Evolutionary conservation across 2,329 filamentous ascomycete genomes (phyloP).

Genomic region (Aspergillus clavatus): DNA sequence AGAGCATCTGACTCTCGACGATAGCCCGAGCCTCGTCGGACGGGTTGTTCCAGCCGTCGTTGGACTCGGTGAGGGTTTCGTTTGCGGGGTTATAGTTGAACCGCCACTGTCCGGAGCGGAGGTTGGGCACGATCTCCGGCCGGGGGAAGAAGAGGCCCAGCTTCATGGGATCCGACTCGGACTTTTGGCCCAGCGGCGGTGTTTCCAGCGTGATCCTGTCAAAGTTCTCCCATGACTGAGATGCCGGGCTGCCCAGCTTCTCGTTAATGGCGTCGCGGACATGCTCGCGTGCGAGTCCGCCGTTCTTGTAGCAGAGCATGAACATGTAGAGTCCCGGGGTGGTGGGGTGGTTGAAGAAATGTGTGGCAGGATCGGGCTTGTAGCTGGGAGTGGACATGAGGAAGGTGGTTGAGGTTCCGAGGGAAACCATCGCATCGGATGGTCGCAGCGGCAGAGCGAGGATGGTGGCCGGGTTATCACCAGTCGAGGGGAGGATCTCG

Average conservation of each 20-base stretch:
- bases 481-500: constrained; percentile 79
- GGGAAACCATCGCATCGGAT: constrained; percentile 86
- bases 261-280: constrained; percentile 74
- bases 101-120: constrained; percentile 79
- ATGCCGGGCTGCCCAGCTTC: constrained; percentile 40
- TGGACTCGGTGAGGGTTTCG: constrained; percentile 50
- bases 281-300: constrained; percentile 83
- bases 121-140: constrained; percentile 92
- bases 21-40: constrained; percentile 77
- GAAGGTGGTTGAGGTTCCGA: constrained; percentile 95
- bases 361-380: constrained; percentile 82
- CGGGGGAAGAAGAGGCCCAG: constrained; percentile 92
- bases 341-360: constrained; percentile 98
- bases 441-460: constrained; percentile 81
- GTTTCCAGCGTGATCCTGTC: constrained; percentile 67
- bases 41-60: constrained; percentile 51
- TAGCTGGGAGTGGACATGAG: constrained; percentile 94
- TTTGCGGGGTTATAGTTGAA: constrained; percentile 58
- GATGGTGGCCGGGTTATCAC: constrained; percentile 94
- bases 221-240: constrained; percentile 70
- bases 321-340: constrained; percentile 95
- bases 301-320: constrained; percentile 99
- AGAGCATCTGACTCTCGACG: constrained; percentile 91
- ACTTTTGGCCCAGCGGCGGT: constrained; percentile 62
- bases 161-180: constrained; percentile 59